phyloP scores from a whole-genome alignment of 2,329 filamentous ascomycete species.

The Pseudovirgaria hyperparasitica region DNA sequence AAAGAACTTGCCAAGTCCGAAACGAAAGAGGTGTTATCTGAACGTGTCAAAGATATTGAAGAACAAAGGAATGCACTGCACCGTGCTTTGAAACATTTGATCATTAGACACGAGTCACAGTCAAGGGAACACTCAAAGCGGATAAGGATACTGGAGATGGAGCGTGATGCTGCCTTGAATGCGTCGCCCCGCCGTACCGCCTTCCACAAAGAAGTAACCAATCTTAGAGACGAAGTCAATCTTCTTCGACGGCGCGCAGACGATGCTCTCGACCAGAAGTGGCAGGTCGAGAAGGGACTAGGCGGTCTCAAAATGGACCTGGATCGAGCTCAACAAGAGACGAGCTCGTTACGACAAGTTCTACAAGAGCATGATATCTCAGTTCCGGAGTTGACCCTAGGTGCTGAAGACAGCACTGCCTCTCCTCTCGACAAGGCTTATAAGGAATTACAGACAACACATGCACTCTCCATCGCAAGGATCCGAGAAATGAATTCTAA shows the following conservation, averaged over 20 bases:
- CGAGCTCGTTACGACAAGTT: slow-evolving; percentile 64
- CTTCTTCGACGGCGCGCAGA: slow-evolving; percentile 76
- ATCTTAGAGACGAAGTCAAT: slow-evolving; percentile 72
- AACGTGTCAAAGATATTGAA: slow-evolving; percentile 83
- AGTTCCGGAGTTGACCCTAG: slow-evolving; percentile 46
- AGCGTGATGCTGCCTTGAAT: slow-evolving; percentile 61
- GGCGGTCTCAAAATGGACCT: slow-evolving; percentile 89
- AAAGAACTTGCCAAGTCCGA: slow-evolving; percentile 21
- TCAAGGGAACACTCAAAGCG: slow-evolving; percentile 73
- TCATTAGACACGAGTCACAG: slow-evolving; percentile 76
- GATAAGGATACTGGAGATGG: slow-evolving; percentile 61
- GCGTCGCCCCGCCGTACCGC: slow-evolving; percentile 60
- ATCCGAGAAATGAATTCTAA: slow-evolving; percentile 52
- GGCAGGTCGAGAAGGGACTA: slow-evolving; percentile 85
- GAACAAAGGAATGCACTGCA: slow-evolving; percentile 88
- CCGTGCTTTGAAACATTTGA: slow-evolving; percentile 68
- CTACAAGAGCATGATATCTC: slow-evolving; percentile 74
- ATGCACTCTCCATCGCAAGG: slow-evolving; percentile 51
- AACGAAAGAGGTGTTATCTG: slow-evolving; percentile 31
- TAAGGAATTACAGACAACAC: slow-evolving; percentile 59
- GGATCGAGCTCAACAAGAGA: slow-evolving; percentile 89
- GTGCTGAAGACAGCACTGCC: slow-evolving; percentile 27
- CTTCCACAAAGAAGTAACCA: slow-evolving; percentile 72
- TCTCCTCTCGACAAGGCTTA: slow-evolving; percentile 66
- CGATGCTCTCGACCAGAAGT: slow-evolving; percentile 90